These are phyloP conservation scores for Bodo saltans DNA, from an alignment of 78 protist species.

Conservation along the genomic window DNA sequence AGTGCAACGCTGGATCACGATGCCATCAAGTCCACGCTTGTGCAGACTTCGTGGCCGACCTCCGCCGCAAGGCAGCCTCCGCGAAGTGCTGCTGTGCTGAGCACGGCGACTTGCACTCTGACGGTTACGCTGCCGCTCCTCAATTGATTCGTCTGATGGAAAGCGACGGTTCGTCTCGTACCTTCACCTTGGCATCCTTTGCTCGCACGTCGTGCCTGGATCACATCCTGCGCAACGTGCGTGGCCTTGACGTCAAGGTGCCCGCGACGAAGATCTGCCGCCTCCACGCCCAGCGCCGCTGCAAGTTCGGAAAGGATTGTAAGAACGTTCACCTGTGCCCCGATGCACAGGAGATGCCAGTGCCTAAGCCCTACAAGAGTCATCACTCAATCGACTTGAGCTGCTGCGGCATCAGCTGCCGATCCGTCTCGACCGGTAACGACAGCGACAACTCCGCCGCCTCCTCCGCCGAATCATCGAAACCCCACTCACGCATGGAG, in stretches of 20 bases:
- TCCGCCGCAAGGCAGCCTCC: background rate
- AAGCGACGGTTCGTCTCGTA: background rate
- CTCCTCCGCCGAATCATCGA: too few species aligned
- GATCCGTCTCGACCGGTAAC: too few species aligned
- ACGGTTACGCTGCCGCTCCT: background rate
- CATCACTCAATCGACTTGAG: too few species aligned
- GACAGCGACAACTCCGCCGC: too few species aligned
- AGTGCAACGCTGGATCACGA: constrained; percentile 7
- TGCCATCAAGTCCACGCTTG: constrained; percentile 26
- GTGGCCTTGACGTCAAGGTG: background rate
- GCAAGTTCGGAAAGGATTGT: constrained; percentile 33
- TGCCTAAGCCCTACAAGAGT: too few species aligned
- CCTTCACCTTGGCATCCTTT: background rate
- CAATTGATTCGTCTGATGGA: background rate
- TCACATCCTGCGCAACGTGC: background rate
- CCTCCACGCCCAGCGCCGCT: background rate
- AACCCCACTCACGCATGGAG: too few species aligned
- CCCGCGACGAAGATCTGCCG: constrained; percentile 1
- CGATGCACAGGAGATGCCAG: too few species aligned
- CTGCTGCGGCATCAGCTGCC: too few species aligned
- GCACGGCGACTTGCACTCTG: background rate
- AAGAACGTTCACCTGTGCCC: constrained; percentile 34
- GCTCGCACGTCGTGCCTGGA: background rate
- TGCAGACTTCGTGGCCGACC: background rate
- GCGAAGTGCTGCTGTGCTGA: background rate